Conservation (phyloP, 2,329 filamentous ascomycete genomes). For the Neurospora crassa region DNA sequence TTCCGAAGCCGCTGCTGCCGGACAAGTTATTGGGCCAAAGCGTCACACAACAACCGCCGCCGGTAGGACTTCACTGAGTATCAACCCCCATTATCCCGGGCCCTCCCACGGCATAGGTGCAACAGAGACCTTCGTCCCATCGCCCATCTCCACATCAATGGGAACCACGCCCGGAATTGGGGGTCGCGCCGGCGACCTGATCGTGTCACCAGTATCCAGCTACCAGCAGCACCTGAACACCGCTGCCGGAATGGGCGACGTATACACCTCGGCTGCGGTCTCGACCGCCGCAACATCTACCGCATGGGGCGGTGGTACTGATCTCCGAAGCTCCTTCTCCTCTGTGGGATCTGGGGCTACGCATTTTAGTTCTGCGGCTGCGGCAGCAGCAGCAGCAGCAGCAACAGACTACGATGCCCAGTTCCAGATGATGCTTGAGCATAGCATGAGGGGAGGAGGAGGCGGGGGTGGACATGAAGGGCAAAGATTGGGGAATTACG, state of each 20-base stretch:
- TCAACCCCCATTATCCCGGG: background rate
- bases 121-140: background rate
- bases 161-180: background rate
- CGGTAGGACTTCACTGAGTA: background rate
- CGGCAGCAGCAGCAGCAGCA: conserved; percentile 2
- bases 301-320: conserved; percentile 3
- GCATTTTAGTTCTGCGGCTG: background rate
- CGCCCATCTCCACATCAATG: background rate
- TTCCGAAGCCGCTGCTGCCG: conserved; percentile 7
- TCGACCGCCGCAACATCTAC: conserved; percentile 39
- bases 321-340: conserved; percentile 5
- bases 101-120: conserved; percentile 1
- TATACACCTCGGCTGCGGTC: conserved; percentile 32
- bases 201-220: conserved; percentile 44
- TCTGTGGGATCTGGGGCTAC: background rate
- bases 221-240: conserved; percentile 38
- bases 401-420: conserved; percentile 7
- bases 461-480: conserved; percentile 11
- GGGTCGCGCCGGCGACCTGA: conserved; percentile 25
- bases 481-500: conserved; percentile 9
- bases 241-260: background rate
- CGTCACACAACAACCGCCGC: background rate
- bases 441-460: conserved; percentile 2
- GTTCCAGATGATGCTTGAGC: conserved; percentile 5
- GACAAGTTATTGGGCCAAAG: background rate